A percentile compares a stretch with the other conserved stretches of the same genome.
Evolutionary conservation across 306 rosid species (phyloP).

Genomic region (Sicyos baderoa): DNA sequence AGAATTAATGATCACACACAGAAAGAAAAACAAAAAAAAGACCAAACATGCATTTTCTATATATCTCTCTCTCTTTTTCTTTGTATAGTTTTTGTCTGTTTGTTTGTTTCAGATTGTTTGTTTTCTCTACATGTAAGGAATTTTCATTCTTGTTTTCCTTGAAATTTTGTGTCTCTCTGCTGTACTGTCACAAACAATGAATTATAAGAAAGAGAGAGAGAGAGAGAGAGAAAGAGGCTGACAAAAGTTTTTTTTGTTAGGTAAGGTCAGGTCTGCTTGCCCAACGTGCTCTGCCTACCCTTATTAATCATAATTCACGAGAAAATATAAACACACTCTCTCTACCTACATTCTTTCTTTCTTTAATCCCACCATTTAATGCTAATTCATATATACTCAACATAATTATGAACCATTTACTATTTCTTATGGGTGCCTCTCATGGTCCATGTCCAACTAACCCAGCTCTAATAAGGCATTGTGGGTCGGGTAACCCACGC

Average conservation of each 20-base stretch:
- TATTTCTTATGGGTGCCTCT: too few relatives aligned
- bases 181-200: conserved; percentile 15
- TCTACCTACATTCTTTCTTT: not conserved
- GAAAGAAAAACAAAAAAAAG: not conserved
- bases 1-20: not conserved
- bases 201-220: conserved; percentile 17
- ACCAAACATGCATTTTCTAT: not conserved
- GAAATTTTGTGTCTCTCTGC: conserved; percentile 16
- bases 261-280: conserved; percentile 31
- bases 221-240: conserved; percentile 18
- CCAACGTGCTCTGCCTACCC: conserved; percentile 21
- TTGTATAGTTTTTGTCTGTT: conserved; percentile 24
- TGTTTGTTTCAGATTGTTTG: conserved; percentile 34
- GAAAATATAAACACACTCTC: not conserved
- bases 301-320: not conserved
- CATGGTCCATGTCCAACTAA: too few relatives aligned
- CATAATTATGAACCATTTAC: not conserved
- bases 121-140: conserved; percentile 32
- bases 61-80: not conserved
- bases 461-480: too few relatives aligned
- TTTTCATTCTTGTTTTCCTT: conserved; percentile 35
- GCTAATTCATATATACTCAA: not conserved
- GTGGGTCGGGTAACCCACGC: too few relatives aligned
- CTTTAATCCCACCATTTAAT: not conserved
- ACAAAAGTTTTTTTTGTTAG: conserved; percentile 24